These are phyloP conservation scores for Mucor ambiguus DNA, from an alignment of 371 early-diverging fungal species.

Conservation along the genomic window DNA sequence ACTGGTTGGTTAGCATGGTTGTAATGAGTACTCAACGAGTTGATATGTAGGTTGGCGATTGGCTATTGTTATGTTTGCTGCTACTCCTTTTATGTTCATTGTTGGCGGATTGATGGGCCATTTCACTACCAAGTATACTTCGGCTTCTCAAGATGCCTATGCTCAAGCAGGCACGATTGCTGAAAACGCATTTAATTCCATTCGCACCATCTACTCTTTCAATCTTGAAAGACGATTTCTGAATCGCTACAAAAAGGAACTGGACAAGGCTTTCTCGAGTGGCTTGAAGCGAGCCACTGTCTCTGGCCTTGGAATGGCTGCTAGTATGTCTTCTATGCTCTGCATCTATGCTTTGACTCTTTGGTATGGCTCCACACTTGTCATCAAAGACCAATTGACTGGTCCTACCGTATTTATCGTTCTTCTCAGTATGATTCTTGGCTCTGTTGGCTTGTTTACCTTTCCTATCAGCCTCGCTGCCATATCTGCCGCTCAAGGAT, in stretches of 20 bases:
- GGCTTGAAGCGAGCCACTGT: constrained; percentile 58
- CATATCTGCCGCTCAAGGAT: constrained; percentile 65
- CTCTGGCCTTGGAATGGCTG: constrained; percentile 60
- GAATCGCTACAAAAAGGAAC: constrained; percentile 56
- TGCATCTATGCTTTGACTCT: constrained; percentile 70
- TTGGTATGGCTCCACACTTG: constrained; percentile 74
- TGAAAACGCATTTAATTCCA: constrained; percentile 76
- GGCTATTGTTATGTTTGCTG: constrained; percentile 69
- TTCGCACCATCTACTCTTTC: constrained; percentile 89
- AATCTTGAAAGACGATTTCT: constrained; percentile 73
- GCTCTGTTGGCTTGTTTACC: background rate
- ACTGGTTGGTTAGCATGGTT: background rate
- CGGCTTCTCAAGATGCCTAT: constrained; percentile 32
- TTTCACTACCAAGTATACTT: constrained; percentile 52
- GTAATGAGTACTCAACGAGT: constrained; percentile 50
- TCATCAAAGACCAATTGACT: constrained; percentile 45
- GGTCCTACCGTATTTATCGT: constrained; percentile 63
- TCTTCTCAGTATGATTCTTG: constrained; percentile 64
- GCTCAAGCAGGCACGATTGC: constrained; percentile 47
- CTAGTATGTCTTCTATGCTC: constrained; percentile 63
- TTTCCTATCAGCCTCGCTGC: constrained; percentile 48
- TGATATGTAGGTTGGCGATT: constrained; percentile 62
- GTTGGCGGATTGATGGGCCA: constrained; percentile 64
- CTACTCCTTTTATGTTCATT: constrained; percentile 57
- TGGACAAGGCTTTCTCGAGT: constrained; percentile 52